These are phyloP conservation scores for Salvia hispanica DNA, from an alignment of 257 asterid genomes.

Conservation along the genomic window DNA sequence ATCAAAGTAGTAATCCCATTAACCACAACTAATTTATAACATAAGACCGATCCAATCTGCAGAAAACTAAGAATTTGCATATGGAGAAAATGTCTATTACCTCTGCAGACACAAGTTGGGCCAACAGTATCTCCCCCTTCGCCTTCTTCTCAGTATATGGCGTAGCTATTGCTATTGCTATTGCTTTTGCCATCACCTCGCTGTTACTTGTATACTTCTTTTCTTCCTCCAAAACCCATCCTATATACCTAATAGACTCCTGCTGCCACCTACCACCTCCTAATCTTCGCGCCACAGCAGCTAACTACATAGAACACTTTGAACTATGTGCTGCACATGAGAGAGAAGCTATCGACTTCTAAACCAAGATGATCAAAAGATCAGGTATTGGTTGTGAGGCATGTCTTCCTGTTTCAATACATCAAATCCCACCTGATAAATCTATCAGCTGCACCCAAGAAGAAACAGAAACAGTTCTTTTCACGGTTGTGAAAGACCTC, in stretches of 20 bases:
- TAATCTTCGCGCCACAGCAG: constrained; percentile 36
- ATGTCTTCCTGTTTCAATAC: constrained; percentile 39
- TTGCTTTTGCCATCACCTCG: background rate
- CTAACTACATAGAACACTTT: constrained; percentile 42
- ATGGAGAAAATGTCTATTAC: constrained; percentile 29
- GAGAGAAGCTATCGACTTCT: constrained; percentile 45
- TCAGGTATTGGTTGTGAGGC: constrained; percentile 49
- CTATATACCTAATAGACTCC: constrained; percentile 48
- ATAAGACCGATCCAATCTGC: background rate
- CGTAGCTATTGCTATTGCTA: constrained; percentile 26
- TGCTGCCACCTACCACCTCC: constrained; percentile 49
- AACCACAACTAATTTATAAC: constrained; percentile 17
- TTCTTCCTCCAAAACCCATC: constrained; percentile 28
- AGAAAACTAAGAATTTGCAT: background rate
- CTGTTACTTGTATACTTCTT: constrained; percentile 34
- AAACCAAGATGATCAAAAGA: constrained; percentile 34
- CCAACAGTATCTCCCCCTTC: background rate
- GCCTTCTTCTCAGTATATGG: constrained; percentile 28
- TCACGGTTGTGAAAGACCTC: constrained; percentile 42
- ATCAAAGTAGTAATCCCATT: constrained; percentile 18
- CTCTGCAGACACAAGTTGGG: constrained; percentile 8
- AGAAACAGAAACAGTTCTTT: constrained; percentile 49
- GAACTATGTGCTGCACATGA: constrained; percentile 28
- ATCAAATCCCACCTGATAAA: constrained; percentile 41
- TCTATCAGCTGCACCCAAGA: constrained; percentile 32